These are phyloP conservation scores for Phoma sp. DNA, from an alignment of 2,329 filamentous ascomycete genomes.

Conservation along the genomic window DNA sequence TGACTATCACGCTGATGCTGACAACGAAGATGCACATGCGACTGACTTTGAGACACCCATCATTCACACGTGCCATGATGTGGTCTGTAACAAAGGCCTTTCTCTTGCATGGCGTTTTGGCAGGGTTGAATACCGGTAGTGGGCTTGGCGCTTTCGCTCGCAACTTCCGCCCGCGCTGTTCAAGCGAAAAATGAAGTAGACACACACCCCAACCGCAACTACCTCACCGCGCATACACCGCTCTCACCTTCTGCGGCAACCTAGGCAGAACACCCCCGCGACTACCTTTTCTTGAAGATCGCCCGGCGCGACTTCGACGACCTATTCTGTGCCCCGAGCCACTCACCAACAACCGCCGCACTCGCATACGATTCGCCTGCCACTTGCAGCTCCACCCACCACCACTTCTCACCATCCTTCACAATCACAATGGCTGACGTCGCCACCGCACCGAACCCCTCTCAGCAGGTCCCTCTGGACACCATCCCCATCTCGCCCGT, in stretches of 20 bases:
- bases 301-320: slow-evolving; percentile 46
- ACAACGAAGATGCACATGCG: neutral
- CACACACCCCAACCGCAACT: slow-evolving; percentile 28
- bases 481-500: slow-evolving; percentile 64
- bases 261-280: slow-evolving; percentile 27
- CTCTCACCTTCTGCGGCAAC: slow-evolving; percentile 19
- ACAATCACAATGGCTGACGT: slow-evolving; percentile 46
- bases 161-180: slow-evolving; percentile 42
- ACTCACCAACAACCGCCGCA: slow-evolving; percentile 26
- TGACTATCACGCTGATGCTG: neutral
- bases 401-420: slow-evolving; percentile 10
- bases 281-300: slow-evolving; percentile 33
- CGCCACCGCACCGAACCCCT: slow-evolving; percentile 47
- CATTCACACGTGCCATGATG: slow-evolving; percentile 10
- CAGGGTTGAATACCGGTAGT: slow-evolving; percentile 5
- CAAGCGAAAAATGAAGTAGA: slow-evolving; percentile 26
- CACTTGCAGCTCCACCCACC: slow-evolving; percentile 10
- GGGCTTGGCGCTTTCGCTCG: slow-evolving; percentile 20
- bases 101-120: slow-evolving; percentile 15
- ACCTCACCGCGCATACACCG: slow-evolving; percentile 18
- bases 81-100: slow-evolving; percentile 6
- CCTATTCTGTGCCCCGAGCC: slow-evolving; percentile 25
- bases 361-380: slow-evolving; percentile 22
- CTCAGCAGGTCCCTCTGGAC: slow-evolving; percentile 61
- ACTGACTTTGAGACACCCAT: neutral